These are phyloP conservation scores for Botrytis fragariae DNA, from an alignment of 2,329 filamentous ascomycete species.

Conservation along the genomic window DNA sequence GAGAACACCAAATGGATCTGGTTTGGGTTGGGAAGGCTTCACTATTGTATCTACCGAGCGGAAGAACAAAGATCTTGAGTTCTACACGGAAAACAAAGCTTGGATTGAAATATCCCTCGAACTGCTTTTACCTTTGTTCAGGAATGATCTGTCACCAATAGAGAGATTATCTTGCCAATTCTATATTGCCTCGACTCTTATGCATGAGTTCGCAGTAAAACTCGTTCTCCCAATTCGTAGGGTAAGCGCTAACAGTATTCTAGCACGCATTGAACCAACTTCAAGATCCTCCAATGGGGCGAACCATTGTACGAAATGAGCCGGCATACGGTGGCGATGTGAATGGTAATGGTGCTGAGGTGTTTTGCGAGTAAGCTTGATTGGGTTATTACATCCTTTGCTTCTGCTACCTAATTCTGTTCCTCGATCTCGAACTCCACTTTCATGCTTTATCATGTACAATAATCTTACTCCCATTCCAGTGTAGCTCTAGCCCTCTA, in stretches of 20 bases:
- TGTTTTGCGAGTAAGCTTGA: conserved; percentile 4
- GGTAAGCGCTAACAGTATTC: not conserved
- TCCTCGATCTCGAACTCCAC: not conserved
- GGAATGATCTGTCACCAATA: conserved; percentile 1
- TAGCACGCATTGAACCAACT: conserved; percentile 9
- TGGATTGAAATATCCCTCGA: conserved; percentile 1
- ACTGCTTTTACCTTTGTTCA: conserved; percentile 4
- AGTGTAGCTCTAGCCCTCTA: not conserved
- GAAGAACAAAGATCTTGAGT: not conserved
- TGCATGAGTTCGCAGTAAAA: conserved; percentile 11
- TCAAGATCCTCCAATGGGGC: conserved; percentile 6
- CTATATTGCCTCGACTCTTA: not conserved
- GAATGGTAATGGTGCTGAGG: not conserved
- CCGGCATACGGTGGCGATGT: not conserved
- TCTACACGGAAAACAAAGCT: not conserved
- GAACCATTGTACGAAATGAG: not conserved
- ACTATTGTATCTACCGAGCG: not conserved
- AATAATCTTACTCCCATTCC: not conserved
- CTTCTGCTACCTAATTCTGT: too few relatives aligned
- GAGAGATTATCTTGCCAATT: not conserved
- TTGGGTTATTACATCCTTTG: not conserved
- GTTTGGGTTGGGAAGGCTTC: not conserved
- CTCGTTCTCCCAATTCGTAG: not conserved
- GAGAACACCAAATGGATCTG: not conserved
- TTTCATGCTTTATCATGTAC: not conserved